phyloP scores from a whole-genome alignment of 768 basidiomycete genomes.

The Leccinum pellstonianum region DNA sequence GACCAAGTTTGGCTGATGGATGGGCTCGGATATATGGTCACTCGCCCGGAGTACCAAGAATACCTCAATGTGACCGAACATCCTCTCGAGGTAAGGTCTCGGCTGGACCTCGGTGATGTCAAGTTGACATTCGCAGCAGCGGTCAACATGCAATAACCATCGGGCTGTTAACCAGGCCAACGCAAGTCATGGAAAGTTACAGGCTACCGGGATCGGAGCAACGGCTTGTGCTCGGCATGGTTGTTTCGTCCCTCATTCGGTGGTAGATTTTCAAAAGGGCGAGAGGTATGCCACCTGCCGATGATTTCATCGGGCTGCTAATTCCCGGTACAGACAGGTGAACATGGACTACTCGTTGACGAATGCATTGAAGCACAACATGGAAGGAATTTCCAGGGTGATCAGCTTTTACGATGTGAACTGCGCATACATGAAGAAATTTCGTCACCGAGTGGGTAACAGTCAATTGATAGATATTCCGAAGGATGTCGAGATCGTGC shows the following conservation, averaged over 20 bases:
- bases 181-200: background rate
- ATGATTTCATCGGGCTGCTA: background rate
- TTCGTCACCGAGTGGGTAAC: rapidly evolving
- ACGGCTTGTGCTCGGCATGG: constrained; percentile 1
- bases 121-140: background rate
- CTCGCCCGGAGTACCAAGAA: background rate
- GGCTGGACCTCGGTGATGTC: background rate
- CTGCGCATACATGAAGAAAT: constrained; percentile 11
- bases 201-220: background rate
- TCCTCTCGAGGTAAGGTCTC: background rate
- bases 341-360: constrained; percentile 10
- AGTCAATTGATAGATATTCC: background rate
- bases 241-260: constrained; percentile 25
- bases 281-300: background rate
- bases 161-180: constrained; percentile 2
- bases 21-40: background rate
- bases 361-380: constrained; percentile 1
- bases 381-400: rapidly evolving
- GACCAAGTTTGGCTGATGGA: background rate
- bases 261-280: constrained; percentile 34
- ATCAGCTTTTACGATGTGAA: constrained; percentile 8
- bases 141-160: background rate
- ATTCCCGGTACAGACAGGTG: constrained; percentile 1
- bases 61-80: background rate
- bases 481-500: background rate